A percentile compares a stretch with the other conserved stretches of the same genome.
phyloP scores from a whole-genome alignment of 2,329 filamentous ascomycete genomes.

The Pseudocercospora eumusae region DNA sequence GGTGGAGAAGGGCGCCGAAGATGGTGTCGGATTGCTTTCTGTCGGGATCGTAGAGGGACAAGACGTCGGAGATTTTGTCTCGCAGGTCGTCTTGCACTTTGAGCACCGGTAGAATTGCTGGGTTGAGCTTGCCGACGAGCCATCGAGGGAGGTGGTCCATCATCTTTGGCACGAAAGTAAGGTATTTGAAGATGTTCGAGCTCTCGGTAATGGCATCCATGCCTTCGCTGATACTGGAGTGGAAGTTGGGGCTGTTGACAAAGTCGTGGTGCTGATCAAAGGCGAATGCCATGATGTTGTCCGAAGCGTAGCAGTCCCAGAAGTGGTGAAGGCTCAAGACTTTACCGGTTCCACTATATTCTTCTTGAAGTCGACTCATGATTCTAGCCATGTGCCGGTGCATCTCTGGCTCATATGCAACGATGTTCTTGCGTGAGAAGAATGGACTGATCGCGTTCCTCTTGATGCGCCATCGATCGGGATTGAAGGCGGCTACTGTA shows the following conservation, averaged over 20 bases:
- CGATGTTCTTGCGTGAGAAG: constrained; percentile 7
- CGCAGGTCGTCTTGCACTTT: constrained; percentile 6
- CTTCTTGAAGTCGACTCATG: constrained; percentile 11
- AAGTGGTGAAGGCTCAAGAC: constrained; percentile 15
- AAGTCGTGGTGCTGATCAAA: constrained; percentile 18
- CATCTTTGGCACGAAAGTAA: constrained; percentile 4
- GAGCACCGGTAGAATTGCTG: constrained; percentile 9
- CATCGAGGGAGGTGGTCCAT: constrained; percentile 3
- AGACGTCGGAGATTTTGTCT: constrained; percentile 6
- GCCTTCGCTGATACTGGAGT: constrained; percentile 6
- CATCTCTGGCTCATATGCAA: background rate
- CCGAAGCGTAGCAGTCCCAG: constrained; percentile 21
- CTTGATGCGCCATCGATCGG: constrained; percentile 4
- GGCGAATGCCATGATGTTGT: constrained; percentile 16
- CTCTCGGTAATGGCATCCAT: constrained; percentile 14
- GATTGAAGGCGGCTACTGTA: background rate
- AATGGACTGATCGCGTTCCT: background rate
- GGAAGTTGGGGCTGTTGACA: constrained; percentile 13
- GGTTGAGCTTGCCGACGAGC: constrained; percentile 9
- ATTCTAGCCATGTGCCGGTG: background rate
- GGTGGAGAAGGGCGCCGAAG: constrained; percentile 18
- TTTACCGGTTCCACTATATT: constrained; percentile 7
- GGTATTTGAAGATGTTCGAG: constrained; percentile 11
- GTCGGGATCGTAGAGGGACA: background rate
- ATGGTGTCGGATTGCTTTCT: constrained; percentile 14